Percentiles rank a stretch among this genome's conserved stretches.
Evolutionary conservation across 1,284 basidiomycete genomes (phyloP).

Genomic region (Sporisorium reilianum): DNA sequence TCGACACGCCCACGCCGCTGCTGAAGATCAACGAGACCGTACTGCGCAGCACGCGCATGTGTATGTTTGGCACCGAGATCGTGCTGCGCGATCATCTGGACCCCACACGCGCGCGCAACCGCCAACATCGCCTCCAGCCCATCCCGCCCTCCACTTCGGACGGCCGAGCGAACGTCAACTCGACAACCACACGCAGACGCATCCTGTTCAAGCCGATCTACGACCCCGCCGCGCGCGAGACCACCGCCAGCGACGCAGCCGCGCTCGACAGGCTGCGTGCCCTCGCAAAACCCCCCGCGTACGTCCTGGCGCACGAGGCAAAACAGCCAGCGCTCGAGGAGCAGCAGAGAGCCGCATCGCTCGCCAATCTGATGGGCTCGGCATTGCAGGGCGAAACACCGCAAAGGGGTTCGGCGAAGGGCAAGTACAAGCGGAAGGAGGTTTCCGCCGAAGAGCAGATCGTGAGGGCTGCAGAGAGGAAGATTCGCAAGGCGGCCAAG

Average conservation of each 20-base stretch:
- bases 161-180: neutral
- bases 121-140: slow-evolving; percentile 28
- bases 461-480: slow-evolving; percentile 25
- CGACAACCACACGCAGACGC: slow-evolving; percentile 15
- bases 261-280: slow-evolving; percentile 3
- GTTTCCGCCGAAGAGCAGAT: slow-evolving; percentile 19
- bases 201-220: slow-evolving; percentile 38
- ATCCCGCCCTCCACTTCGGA: slow-evolving; percentile 6
- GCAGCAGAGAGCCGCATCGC: neutral
- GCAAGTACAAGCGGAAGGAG: slow-evolving; percentile 30
- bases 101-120: slow-evolving; percentile 11
- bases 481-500: slow-evolving; percentile 27
- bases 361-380: slow-evolving; percentile 1
- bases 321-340: neutral
- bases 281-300: neutral
- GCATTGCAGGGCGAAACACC: neutral
- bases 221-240: slow-evolving; percentile 27
- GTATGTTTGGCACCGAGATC: slow-evolving; percentile 40
- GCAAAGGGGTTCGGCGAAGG: slow-evolving; percentile 2
- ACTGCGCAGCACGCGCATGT: slow-evolving; percentile 21
- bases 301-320: neutral
- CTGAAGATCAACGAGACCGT: slow-evolving; percentile 45
- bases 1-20: slow-evolving; percentile 29
- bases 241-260: neutral
- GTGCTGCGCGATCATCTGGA: slow-evolving; percentile 33